Conservation (phyloP, 2,329 filamentous ascomycete species). For the Anthostomella pinea region DNA sequence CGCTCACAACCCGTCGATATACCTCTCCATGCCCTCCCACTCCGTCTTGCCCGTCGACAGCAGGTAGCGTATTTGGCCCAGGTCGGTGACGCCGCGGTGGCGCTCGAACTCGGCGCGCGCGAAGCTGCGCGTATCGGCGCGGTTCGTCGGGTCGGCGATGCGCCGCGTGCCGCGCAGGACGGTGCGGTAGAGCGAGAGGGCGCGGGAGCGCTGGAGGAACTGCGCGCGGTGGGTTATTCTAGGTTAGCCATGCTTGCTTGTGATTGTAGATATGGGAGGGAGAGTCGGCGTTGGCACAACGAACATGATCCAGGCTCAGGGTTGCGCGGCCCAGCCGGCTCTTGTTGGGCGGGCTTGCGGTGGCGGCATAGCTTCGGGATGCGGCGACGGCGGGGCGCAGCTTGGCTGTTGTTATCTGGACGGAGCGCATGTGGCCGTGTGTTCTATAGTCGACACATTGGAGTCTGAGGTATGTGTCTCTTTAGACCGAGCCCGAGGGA, state of each 20-base stretch:
- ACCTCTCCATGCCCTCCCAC: constrained; percentile 61
- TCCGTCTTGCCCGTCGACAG: constrained; percentile 63
- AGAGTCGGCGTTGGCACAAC: too few species aligned
- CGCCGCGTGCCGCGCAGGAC: constrained; percentile 53
- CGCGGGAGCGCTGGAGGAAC: constrained; percentile 58
- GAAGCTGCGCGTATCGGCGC: constrained; percentile 54
- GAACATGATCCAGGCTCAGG: constrained; percentile 59
- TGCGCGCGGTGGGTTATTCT: constrained; percentile 25
- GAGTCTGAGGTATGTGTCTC: constrained; percentile 6
- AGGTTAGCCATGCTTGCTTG: constrained; percentile 5
- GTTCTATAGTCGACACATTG: constrained; percentile 10
- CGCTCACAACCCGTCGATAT: constrained; percentile 49
- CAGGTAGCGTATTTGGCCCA: constrained; percentile 60
- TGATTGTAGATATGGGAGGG: not conserved
- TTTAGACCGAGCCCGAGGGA: not conserved
- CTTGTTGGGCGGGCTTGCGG: constrained; percentile 23
- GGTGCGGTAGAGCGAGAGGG: constrained; percentile 55
- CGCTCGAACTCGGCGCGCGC: constrained; percentile 61
- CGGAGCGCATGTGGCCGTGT: constrained; percentile 19
- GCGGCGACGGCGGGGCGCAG: constrained; percentile 17
- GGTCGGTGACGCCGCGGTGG: constrained; percentile 53
- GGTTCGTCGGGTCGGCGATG: constrained; percentile 50
- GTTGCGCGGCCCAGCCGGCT: constrained; percentile 41
- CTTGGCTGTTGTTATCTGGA: constrained; percentile 15
- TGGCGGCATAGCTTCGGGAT: constrained; percentile 37